Conservation (phyloP, 2,329 filamentous ascomycete genomes). For the Clonostachys rhizophaga region DNA sequence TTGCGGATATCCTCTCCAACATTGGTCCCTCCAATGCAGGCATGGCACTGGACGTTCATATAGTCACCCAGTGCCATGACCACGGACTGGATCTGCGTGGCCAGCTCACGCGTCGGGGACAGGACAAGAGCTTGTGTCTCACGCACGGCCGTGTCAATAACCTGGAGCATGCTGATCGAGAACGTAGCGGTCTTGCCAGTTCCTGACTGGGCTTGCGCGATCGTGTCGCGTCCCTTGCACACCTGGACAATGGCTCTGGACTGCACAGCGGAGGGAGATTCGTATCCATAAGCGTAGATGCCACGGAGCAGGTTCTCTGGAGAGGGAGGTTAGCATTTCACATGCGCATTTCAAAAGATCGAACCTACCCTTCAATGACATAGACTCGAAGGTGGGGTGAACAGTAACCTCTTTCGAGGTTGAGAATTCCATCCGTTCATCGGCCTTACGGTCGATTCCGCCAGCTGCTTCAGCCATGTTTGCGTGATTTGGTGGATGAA, state of each 20-base stretch:
- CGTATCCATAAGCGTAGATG: conserved; percentile 97
- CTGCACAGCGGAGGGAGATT: conserved; percentile 95
- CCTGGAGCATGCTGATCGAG: conserved; percentile 92
- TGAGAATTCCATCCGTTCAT: conserved; percentile 96
- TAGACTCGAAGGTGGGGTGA: conserved; percentile 88
- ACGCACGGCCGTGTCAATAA: conserved; percentile 88
- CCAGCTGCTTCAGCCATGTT: conserved; percentile 80
- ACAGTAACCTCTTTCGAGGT: conserved; percentile 98
- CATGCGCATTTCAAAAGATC: background rate
- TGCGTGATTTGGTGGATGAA: conserved; percentile 4
- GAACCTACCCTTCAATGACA: conserved; percentile 78
- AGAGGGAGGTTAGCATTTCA: background rate
- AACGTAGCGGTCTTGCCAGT: conserved; percentile 97
- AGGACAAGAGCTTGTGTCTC: conserved; percentile 94
- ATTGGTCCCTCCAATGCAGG: conserved; percentile 96
- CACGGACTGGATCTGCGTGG: conserved; percentile 97
- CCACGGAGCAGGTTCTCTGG: conserved; percentile 89
- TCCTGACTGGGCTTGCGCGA: conserved; percentile 95
- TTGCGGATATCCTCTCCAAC: conserved; percentile 97
- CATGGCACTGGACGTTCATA: conserved; percentile 99
- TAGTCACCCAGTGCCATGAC: conserved; percentile 99
- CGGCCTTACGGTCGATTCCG: conserved; percentile 82
- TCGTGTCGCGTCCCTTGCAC: conserved; percentile 98
- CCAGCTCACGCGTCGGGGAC: conserved; percentile 92
- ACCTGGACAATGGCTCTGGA: conserved; percentile 98